Evolutionary conservation across 1,284 basidiomycete genomes (phyloP).

Genomic region (Sporisorium graminicola): DNA sequence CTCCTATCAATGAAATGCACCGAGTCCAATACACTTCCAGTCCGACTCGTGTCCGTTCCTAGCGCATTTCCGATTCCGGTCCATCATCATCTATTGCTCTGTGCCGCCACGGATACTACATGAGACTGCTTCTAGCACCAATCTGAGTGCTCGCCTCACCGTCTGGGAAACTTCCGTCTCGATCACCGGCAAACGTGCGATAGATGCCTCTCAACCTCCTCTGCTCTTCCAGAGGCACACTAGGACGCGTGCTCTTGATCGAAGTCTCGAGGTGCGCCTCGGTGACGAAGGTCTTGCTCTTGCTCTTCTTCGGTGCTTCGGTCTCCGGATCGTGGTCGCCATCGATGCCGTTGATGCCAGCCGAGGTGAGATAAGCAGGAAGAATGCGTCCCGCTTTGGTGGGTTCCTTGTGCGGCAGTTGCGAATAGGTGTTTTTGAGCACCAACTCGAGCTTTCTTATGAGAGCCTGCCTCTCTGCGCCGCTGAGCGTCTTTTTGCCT

Average conservation of each 20-base stretch:
- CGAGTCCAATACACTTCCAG: neutral
- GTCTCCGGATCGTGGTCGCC: neutral
- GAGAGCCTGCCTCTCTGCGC: constrained; percentile 57
- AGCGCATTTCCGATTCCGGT: no score
- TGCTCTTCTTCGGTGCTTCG: neutral
- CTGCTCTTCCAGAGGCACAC: constrained; percentile 63
- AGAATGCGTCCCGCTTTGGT: constrained; percentile 13
- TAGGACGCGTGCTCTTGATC: constrained; percentile 61
- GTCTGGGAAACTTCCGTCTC: constrained; percentile 62
- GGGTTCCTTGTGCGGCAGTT: neutral
- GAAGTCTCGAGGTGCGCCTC: constrained; percentile 57
- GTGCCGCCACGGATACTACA: constrained; percentile 39
- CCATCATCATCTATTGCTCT: constrained; percentile 4
- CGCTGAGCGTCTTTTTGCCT: constrained; percentile 51
- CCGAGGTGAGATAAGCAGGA: constrained; percentile 13
- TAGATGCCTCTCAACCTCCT: constrained; percentile 59
- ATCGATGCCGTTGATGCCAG: constrained; percentile 3
- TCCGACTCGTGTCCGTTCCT: no score
- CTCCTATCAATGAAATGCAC: neutral
- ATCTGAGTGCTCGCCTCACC: constrained; percentile 60
- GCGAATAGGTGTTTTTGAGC: constrained; percentile 27
- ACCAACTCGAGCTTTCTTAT: constrained; percentile 54
- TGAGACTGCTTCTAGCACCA: constrained; percentile 63
- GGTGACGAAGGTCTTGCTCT: constrained; percentile 47
- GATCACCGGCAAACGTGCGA: constrained; percentile 61